Base-by-base conservation (phyloP, 208 protist species). In the Crithidia bombi region DNA sequence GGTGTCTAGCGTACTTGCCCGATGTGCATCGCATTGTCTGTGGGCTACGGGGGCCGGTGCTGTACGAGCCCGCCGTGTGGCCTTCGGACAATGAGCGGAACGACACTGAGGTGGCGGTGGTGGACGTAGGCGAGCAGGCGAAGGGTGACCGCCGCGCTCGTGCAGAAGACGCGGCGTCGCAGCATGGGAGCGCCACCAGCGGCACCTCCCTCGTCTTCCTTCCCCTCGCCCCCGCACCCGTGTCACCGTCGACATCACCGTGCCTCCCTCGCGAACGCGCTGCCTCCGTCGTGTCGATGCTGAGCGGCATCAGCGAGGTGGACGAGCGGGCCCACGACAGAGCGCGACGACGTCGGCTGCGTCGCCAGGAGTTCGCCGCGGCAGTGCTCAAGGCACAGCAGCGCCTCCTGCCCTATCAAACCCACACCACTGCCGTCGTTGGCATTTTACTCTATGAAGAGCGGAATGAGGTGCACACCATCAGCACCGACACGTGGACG, bases 401-500 rank as follows among this genome's bases (percentile, higher is more conserved):
- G 19, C 79, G 81, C 11, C 81, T 86, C 19, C 52, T 66, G 30
- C 81, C 77, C 10, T 32, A 58, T 62, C 78, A 78, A 10, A 81
- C 89, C 5, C 83, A 90, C 75, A 56, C 69, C 33, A 46, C 75
- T 23, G 78, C 82, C 28, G 69, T 90, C 49, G 73, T 87, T 26
- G 76, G 64, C 32, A 55, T 89, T 7, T 52, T 76, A 21, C 55
- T 90, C 23, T 32, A 89, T 58, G 44, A 57, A 10, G 66, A 65
- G 21, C 65, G 44, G 25, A 58, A 26, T 15, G 73, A 82, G 67
- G 57, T 93, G 50, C 83, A 95, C 77, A 92, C 81, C 35, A 88
- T 95, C 75, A 86, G 81, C 64, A 75, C 75, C 17, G 72, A 83
- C 39, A 67, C 65, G 56, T 95, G 90, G 90, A 65, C 75, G 0